Evolutionary conservation across 1,139 yeast genomes (phyloP), one percentile per base, ranked within the genome.

Genomic region (Candida sanyaensis): DNA sequence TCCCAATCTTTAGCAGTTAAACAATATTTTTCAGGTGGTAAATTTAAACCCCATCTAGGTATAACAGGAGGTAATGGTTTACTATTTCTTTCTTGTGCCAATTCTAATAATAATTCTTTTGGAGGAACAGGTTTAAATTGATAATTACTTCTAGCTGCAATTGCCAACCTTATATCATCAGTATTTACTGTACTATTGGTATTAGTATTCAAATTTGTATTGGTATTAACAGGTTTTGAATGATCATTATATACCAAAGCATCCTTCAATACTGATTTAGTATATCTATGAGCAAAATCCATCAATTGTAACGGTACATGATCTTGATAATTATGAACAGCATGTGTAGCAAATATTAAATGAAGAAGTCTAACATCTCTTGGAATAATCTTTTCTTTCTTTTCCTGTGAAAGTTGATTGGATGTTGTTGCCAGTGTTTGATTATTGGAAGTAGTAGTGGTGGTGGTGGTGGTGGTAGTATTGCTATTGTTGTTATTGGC

Each of bases 11-110:
- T 79, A 2, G 90, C 91, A 0, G 97, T 91, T 48, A 93, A 71
- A 67, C 98, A 93, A 70, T 91, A 92, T 78, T 92, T 93, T 71
- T 93, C 99, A 8, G 99, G 99, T 4, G 99, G 99, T 48, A 95
- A 75, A 53, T 97, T 81, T 48, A 93, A 77, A 23, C 99, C 99
- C 86, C 93, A 92, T 48, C 87, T 83, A 27, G 96, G 95, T 65
- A 91, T 85, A 29, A 93, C 93, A 7, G 95, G 90, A 5, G 99
- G 99, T 50, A 93, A 75, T 0, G 96, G 86, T 63, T 88, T 85
- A 57, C 90, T 84, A 65, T 93, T 93, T 56, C 97, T 77, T 63
- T 95, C 99, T 33, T 86, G 88, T 0, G 99, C 99, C 58, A 93
- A 73, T 65, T 93, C 97, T 64, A 93, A 72, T 55, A 93, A 69